phyloP scores from a whole-genome alignment of 2,329 filamentous ascomycete species.

The Aspergillus pseudoglaucus region DNA sequence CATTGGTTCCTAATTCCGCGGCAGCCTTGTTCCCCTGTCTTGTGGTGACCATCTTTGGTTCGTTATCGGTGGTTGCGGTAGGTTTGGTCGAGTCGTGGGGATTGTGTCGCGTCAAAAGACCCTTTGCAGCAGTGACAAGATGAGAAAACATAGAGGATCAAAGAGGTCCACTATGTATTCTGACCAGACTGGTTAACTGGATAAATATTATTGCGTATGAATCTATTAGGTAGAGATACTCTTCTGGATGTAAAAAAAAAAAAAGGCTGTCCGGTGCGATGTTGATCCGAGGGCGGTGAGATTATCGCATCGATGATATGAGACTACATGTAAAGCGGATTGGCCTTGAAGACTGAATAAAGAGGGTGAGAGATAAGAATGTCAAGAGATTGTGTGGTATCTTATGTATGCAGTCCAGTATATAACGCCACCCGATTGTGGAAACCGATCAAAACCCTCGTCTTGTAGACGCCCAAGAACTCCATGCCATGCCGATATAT shows the following conservation, averaged over 20 bases:
- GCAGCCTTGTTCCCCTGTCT: conserved; percentile 17
- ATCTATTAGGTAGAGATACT: conserved; percentile 1
- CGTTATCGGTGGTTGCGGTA: conserved; percentile 9
- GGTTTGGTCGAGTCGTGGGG: conserved; percentile 14
- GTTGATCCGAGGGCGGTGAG: conserved; percentile 14
- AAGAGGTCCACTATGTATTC: conserved; percentile 3
- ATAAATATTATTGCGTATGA: conserved; percentile 15
- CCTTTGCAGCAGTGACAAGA: conserved; percentile 36
- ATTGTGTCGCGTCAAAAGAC: conserved; percentile 32
- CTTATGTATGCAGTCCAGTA: too few relatives aligned
- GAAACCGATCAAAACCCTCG: too few relatives aligned
- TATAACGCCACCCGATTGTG: too few relatives aligned
- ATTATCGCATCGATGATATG: neutral
- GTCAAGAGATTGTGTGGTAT: too few relatives aligned
- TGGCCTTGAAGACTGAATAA: too few relatives aligned
- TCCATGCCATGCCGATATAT: neutral
- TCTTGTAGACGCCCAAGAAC: too few relatives aligned
- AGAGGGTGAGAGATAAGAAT: too few relatives aligned
- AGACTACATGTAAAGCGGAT: too few relatives aligned
- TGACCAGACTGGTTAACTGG: conserved; percentile 1
- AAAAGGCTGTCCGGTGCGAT: conserved; percentile 8
- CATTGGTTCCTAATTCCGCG: conserved; percentile 11
- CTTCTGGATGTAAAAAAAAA: conserved; percentile 1
- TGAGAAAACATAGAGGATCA: conserved; percentile 37
- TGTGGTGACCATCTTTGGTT: conserved; percentile 31